phyloP scores from a whole-genome alignment of 139 green algal species.

The Limnomonas spitsbergensis region DNA sequence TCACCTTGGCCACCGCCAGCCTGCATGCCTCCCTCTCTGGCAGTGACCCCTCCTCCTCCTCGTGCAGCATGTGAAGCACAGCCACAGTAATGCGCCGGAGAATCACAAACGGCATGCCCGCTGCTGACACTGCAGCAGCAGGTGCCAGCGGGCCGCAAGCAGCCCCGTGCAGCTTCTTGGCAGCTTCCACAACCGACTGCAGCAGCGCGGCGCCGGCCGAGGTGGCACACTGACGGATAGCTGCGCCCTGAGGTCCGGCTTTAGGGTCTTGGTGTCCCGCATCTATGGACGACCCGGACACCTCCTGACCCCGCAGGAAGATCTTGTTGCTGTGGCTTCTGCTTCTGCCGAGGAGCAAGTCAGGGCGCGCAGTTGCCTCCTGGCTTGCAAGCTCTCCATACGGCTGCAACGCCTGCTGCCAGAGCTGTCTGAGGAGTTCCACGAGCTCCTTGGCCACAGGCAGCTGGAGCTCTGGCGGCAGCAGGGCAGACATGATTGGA shows the following conservation, averaged over 20 bases:
- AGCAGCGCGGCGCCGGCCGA: neutral
- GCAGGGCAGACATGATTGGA: neutral
- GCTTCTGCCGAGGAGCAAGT: neutral
- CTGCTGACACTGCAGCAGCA: neutral
- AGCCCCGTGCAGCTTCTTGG: neutral
- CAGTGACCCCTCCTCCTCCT: neutral
- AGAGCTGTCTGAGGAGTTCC: no score
- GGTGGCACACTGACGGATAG: neutral
- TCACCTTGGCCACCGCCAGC: neutral
- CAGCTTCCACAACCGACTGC: neutral
- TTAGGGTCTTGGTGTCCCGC: no score
- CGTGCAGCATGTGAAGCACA: conserved; percentile 1
- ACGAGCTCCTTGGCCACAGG: neutral
- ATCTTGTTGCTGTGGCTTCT: neutral
- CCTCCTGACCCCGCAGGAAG: no score
- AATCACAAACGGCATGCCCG: neutral
- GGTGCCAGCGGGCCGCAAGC: neutral
- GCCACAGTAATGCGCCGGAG: neutral
- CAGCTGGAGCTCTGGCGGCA: neutral
- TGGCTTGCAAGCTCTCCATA: neutral
- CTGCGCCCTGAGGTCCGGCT: no score
- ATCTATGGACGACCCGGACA: no score
- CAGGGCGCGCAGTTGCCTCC: neutral
- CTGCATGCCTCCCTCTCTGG: neutral
- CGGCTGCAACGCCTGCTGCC: no score